A percentile compares a stretch with the other conserved stretches of the same genome.
Conservation (phyloP, 2,329 filamentous ascomycete species). For the Arthrobotrys sphaeroides region DNA sequence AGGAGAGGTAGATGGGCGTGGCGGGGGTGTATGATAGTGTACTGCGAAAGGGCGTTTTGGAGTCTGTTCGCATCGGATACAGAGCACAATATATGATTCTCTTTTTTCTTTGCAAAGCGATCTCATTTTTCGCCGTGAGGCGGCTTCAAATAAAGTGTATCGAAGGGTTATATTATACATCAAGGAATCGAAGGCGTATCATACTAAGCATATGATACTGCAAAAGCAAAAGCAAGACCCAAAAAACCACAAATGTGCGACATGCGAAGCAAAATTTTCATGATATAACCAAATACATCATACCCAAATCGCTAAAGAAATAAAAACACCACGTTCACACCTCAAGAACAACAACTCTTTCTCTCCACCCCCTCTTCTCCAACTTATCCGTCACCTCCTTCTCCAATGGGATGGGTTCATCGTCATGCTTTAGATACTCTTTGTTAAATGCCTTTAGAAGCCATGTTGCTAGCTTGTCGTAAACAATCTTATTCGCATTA, state of each 20-base stretch:
- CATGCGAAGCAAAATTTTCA: not conserved
- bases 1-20: conserved; percentile 59
- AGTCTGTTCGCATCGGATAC: conserved; percentile 1
- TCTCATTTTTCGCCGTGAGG: not conserved
- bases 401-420: conserved; percentile 62
- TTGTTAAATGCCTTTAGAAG: conserved; percentile 97
- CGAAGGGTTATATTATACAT: conserved; percentile 16
- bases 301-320: not conserved
- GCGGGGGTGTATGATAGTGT: not conserved
- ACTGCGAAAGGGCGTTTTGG: not conserved
- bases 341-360: not conserved
- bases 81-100: not conserved
- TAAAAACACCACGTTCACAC: conserved; percentile 12
- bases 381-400: conserved; percentile 26
- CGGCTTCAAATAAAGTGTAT: not conserved
- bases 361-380: conserved; percentile 36
- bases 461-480: conserved; percentile 85
- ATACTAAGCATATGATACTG: not conserved
- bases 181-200: not conserved
- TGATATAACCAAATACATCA: conserved; percentile 8
- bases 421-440: conserved; percentile 73
- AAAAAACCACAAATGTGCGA: not conserved
- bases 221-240: not conserved
- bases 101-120: not conserved
- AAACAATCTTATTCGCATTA: conserved; percentile 88